Conservation (phyloP, 352 stramenopile genomes). For the Pelagophyceae sp. region DNA sequence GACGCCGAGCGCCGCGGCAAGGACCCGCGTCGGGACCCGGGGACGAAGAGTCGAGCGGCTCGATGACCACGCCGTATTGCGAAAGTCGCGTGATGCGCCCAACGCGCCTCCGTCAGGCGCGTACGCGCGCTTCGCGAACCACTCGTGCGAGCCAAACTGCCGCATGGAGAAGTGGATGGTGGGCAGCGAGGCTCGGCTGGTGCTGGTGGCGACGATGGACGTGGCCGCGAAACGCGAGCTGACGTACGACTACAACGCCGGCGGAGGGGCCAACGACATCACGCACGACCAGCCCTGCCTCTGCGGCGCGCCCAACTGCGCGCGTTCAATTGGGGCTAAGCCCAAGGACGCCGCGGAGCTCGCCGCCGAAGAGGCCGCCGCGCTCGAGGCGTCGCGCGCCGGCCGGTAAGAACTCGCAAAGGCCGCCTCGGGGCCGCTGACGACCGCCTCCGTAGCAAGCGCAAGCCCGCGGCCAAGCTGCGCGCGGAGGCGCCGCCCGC, state of each 20-base stretch:
- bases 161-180: constrained; percentile 3
- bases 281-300: background rate
- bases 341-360: background rate
- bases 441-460: background rate
- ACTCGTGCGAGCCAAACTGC: constrained; percentile 19
- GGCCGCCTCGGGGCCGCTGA: background rate
- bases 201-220: constrained; percentile 1
- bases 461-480: background rate
- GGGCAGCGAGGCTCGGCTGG: background rate
- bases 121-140: constrained; percentile 20
- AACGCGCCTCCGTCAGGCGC: too few species aligned
- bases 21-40: too few species aligned
- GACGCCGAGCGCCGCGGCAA: background rate
- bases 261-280: background rate
- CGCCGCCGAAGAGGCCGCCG: background rate
- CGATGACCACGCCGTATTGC: too few species aligned
- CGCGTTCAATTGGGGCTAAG: background rate
- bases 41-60: too few species aligned
- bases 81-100: too few species aligned
- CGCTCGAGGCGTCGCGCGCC: too few species aligned
- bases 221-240: background rate
- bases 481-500: too few species aligned
- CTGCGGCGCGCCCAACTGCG: constrained; percentile 19
- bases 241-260: constrained; percentile 18
- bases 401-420: too few species aligned